Evolutionary conservation across 106 monocot genomes (phyloP), one percentile per base, ranked within the genome.

Genomic region (Platanthera guangdongensis): DNA sequence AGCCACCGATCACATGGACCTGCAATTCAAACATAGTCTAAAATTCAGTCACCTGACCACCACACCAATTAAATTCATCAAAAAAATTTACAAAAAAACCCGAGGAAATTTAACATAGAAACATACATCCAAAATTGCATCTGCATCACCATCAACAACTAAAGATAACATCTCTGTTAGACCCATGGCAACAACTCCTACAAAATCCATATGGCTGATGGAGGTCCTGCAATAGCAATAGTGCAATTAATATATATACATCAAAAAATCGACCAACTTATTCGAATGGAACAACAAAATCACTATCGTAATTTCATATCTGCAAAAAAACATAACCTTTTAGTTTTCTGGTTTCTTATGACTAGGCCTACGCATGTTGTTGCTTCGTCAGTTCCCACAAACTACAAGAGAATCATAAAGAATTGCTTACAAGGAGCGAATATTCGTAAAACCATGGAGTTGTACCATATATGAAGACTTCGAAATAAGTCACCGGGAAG

Each of bases 321-420:
- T 39, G 9, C 25, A 53, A 53, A 60, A 60, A 18, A 18, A 16
- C 54, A 91, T 89, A 72, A 95, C 92, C 89, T 85, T 89, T 93
- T 91, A 91, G 57, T 93, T 0, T 82, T 81, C 52, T 52, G 80
- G 76, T 91, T 93, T 47, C 91, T 89, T 67, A 97, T 93, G 32
- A 87, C 93, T 68, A 97, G 84, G 60, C 93, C 89, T 3, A 93
- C 89, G 60, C 96, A 97, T 48, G 96, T 97, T 15, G 96, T 97
- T 47, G 89, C 90, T 81, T 97, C 96, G 82, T 97, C 96, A 32
- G 87, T 97, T 62, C 96, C 96, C 60, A 85, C 87, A 57, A 86
- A 78, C 96, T 96, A 77, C 52, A 14, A 39, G 30, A 12, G 51
- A 70, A 63, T 63, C 45, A 76, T 63, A n/a, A 1, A 72, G 21